phyloP scores from a whole-genome alignment of 73 alveolate genomes.

The Loxodes magnus region DNA sequence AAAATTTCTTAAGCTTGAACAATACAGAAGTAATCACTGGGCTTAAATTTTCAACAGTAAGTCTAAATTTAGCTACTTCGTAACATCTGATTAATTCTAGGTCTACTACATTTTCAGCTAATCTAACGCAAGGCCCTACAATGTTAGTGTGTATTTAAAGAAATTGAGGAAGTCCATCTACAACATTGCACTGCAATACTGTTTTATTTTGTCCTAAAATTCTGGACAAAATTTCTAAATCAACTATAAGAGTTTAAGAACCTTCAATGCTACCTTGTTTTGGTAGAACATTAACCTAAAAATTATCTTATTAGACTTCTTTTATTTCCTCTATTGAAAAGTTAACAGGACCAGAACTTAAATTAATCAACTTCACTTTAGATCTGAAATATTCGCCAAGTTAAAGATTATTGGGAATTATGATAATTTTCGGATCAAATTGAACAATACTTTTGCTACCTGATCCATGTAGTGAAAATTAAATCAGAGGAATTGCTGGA shows the following conservation, averaged over 20 bases:
- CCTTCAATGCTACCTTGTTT: slow-evolving; percentile 18
- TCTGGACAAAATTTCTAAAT: slow-evolving; percentile 7
- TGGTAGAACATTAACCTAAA: neutral
- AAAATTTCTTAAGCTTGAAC: slow-evolving; percentile 15
- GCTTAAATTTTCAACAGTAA: slow-evolving; percentile 22
- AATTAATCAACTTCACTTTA: neutral
- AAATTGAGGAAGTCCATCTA: slow-evolving; percentile 47
- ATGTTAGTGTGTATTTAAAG: slow-evolving; percentile 22
- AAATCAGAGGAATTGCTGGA: slow-evolving; percentile 36
- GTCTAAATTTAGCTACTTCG: slow-evolving; percentile 5
- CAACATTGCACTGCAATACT: slow-evolving; percentile 12
- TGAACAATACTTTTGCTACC: slow-evolving; percentile 40
- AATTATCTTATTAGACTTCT: neutral
- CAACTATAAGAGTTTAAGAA: slow-evolving; percentile 16
- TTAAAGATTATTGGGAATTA: slow-evolving; percentile 8
- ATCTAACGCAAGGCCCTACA: slow-evolving; percentile 33
- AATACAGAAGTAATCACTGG: slow-evolving; percentile 20
- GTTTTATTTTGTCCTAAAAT: neutral
- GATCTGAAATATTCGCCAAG: neutral
- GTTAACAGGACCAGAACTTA: slow-evolving; percentile 6
- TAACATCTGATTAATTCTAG: slow-evolving; percentile 41
- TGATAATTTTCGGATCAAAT: slow-evolving; percentile 40
- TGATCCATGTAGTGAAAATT: slow-evolving; percentile 47
- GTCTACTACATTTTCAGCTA: slow-evolving; percentile 28
- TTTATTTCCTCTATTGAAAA: neutral